Conservation (phyloP, 2,329 filamentous ascomycete species). For the Helicocarpus griseus region DNA sequence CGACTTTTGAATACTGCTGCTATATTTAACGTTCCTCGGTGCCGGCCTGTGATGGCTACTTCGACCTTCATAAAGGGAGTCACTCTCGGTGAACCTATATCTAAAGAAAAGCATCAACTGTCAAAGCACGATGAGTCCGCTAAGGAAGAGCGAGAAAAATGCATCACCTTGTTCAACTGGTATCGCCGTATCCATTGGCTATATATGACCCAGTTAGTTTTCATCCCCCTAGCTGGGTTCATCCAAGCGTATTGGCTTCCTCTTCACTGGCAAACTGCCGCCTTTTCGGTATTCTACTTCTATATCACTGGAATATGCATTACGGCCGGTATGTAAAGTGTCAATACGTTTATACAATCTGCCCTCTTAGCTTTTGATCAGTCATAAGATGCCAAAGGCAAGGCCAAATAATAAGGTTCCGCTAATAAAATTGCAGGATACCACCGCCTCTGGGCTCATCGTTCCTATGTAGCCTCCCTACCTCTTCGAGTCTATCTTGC, state of each 20-base stretch:
- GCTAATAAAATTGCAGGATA: too few species aligned
- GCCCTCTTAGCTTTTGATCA: too few species aligned
- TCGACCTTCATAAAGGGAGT: too few species aligned
- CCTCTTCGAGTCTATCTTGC: conserved; percentile 75
- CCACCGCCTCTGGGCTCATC: conserved; percentile 78
- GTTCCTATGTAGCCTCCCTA: conserved; percentile 65
- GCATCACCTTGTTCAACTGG: conserved; percentile 74
- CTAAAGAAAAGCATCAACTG: too few species aligned
- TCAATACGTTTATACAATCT: conserved; percentile 11
- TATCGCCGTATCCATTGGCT: conserved; percentile 91
- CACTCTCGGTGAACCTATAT: too few species aligned
- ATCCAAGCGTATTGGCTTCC: conserved; percentile 64
- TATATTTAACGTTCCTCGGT: too few species aligned
- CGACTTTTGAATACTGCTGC: too few species aligned
- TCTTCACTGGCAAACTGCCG: conserved; percentile 59
- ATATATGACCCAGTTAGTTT: conserved; percentile 69
- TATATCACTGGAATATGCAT: conserved; percentile 71
- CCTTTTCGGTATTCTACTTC: conserved; percentile 74
- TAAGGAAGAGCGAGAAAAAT: too few species aligned
- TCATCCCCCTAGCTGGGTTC: conserved; percentile 64
- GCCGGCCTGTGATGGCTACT: too few species aligned
- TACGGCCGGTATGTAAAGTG: conserved; percentile 52
- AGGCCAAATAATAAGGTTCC: too few species aligned
- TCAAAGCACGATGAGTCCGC: too few species aligned
- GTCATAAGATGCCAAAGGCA: too few species aligned